Base-by-base conservation (phyloP, 495 filamentous ascomycete genomes). In the Cudoniella acicularis region DNA sequence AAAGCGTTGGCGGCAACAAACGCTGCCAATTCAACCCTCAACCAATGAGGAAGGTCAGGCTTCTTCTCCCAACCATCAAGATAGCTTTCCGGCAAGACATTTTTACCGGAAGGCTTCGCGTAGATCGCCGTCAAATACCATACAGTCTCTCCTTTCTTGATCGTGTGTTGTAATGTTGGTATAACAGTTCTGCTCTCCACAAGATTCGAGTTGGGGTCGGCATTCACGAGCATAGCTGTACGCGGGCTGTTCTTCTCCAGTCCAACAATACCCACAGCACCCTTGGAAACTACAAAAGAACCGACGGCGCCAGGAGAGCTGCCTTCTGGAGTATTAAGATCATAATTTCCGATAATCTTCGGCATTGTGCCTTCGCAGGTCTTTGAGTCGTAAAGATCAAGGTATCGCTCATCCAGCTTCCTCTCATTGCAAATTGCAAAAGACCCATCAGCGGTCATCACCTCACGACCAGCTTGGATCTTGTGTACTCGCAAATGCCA, bases 191-290 rank as follows among this genome's bases (percentile, higher is more conserved):
- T 71, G 30, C 83, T 81, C 71, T 88, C 81, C 0, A 91, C 78
- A 41, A 91, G 69, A 65, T 91, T 91, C 36, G 85, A 85, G 67
- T 93, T 91, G 1, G 88, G 87, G 68, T 93, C 89, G 1, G 86
- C 85, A 50, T 88, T 82, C 27, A 90, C 83, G 50, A 87, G 73
- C 51, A 73, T 79, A 1, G 86, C 87, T 26, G 42, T 62, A 40
- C 63, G 62, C 30, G 40, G 24, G 2, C 22, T 43, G 11, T 54
- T 51, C 0, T 65, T 55, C 36, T 82, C 75, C 16, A 90, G 64
- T 59, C 86, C 87, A 25, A 77, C 76, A 55, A 91, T 86, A 0
- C 88, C 88, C 10, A 90, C 86, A 26, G 86, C 87, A 0, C 89
- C 87, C 55, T 77, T 77, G 0, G 83, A 86, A 16, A 86, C 84